Evolutionary conservation across 2,329 filamentous ascomycete genomes (phyloP).

Genomic region (Aureobasidium sp.): DNA sequence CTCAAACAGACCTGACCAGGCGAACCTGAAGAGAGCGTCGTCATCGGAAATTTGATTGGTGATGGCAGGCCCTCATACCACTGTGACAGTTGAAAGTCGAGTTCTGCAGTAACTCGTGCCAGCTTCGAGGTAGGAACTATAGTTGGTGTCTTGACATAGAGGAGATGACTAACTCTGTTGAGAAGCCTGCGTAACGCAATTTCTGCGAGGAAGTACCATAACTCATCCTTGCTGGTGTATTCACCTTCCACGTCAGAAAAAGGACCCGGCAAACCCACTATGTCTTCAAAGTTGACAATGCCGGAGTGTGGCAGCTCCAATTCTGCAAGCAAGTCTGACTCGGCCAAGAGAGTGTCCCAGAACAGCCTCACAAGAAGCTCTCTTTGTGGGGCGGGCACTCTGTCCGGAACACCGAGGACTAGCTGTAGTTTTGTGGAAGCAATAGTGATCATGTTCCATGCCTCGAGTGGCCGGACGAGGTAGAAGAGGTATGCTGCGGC

Average conservation of each 20-base stretch:
- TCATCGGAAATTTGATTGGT: constrained; percentile 71
- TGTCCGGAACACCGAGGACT: constrained; percentile 64
- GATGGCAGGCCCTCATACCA: constrained; percentile 76
- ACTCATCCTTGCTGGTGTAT: constrained; percentile 63
- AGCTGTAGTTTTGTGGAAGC: constrained; percentile 77
- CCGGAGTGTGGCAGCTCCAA: constrained; percentile 76
- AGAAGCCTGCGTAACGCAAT: constrained; percentile 71
- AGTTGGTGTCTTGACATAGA: constrained; percentile 22
- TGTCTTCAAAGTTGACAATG: constrained; percentile 75
- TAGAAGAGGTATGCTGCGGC: constrained; percentile 80
- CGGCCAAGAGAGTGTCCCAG: constrained; percentile 76
- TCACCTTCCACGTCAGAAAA: constrained; percentile 65
- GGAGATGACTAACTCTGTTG: constrained; percentile 27
- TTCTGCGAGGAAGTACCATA: constrained; percentile 82
- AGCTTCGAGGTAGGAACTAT: constrained; percentile 62
- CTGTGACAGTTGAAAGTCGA: constrained; percentile 75
- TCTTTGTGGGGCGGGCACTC: constrained; percentile 62
- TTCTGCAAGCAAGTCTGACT: constrained; percentile 71
- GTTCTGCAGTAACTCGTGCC: constrained; percentile 69
- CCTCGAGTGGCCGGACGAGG: constrained; percentile 71
- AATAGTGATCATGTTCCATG: constrained; percentile 72
- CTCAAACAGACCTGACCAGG: constrained; percentile 73
- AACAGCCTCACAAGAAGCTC: constrained; percentile 73
- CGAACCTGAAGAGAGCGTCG: constrained; percentile 58
- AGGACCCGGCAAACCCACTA: constrained; percentile 68